A percentile compares a stretch with the other conserved stretches of the same genome.
Evolutionary conservation across 169 alveolate species (phyloP).

Genomic region (Toxoplasma gondii): DNA sequence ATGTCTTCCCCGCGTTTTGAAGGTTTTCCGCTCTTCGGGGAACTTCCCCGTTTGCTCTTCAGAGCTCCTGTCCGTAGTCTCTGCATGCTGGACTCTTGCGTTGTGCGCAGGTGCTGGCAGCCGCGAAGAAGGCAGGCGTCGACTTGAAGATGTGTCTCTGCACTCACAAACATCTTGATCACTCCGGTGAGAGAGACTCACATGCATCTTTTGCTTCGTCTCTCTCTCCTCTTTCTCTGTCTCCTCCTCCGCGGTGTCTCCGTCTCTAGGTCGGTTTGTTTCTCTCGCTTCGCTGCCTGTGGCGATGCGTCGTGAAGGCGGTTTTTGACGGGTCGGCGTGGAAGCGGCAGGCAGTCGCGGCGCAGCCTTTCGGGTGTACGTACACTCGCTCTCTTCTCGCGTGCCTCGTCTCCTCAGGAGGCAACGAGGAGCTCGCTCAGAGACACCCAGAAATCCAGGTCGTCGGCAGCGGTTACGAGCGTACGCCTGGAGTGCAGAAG

Average conservation of each 20-base stretch:
- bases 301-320: no score
- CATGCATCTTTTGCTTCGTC: no score
- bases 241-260: no score
- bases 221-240: no score
- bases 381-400: background rate
- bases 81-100: background rate
- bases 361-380: no score
- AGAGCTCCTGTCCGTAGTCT: background rate
- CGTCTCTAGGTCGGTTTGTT: no score
- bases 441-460: slow-evolving; percentile 80
- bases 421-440: slow-evolving; percentile 79
- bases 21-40: no score
- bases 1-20: no score
- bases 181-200: slow-evolving; percentile 65
- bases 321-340: no score
- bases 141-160: slow-evolving; percentile 69
- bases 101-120: slow-evolving; percentile 51
- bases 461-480: slow-evolving; percentile 88
- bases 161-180: slow-evolving; percentile 90
- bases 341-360: no score
- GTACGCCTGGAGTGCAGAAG: slow-evolving; percentile 86
- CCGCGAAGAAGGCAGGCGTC: slow-evolving; percentile 71
- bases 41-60: no score
- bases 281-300: no score
- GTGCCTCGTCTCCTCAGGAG: slow-evolving; percentile 73